A percentile compares a stretch with the other conserved stretches of the same genome.
Conservation (phyloP, 768 basidiomycete species). For the Collybia sordida region DNA sequence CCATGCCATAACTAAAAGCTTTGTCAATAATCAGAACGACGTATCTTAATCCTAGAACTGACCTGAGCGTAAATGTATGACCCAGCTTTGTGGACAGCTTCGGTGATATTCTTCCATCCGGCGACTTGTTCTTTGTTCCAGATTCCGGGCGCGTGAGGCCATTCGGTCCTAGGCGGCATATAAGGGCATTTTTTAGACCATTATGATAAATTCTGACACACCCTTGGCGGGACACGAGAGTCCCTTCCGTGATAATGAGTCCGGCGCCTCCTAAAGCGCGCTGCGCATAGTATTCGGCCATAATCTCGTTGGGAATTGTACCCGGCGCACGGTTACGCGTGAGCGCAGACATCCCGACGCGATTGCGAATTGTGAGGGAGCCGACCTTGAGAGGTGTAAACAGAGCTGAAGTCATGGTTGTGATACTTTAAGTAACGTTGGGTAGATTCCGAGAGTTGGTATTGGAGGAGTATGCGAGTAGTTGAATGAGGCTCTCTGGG, state of each 20-base stretch:
- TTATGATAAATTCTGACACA: slow-evolving; percentile 11
- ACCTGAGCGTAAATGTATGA: slow-evolving; percentile 46
- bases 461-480: no score
- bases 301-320: slow-evolving; percentile 32
- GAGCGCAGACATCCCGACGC: slow-evolving; percentile 32
- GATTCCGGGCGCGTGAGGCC: slow-evolving; percentile 44
- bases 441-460: no score
- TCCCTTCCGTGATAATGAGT: slow-evolving; percentile 36
- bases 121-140: slow-evolving; percentile 43
- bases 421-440: no score
- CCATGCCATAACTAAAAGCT: slow-evolving; percentile 36
- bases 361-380: slow-evolving; percentile 28
- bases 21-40: background rate
- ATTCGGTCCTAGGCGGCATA: slow-evolving; percentile 36
- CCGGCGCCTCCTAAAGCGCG: slow-evolving; percentile 35
- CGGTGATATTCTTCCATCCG: slow-evolving; percentile 46
- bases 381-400: slow-evolving; percentile 30
- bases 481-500: no score
- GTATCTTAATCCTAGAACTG: background rate
- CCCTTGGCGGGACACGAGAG: slow-evolving; percentile 42
- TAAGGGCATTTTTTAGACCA: background rate
- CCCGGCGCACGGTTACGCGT: slow-evolving; percentile 34
- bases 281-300: slow-evolving; percentile 36
- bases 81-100: slow-evolving; percentile 45
- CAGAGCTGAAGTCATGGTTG: slow-evolving; percentile 10